A percentile compares a stretch with the other conserved stretches of the same genome.
These are phyloP conservation scores for Amanita rubescens DNA, from an alignment of 768 basidiomycete species.

Conservation along the genomic window DNA sequence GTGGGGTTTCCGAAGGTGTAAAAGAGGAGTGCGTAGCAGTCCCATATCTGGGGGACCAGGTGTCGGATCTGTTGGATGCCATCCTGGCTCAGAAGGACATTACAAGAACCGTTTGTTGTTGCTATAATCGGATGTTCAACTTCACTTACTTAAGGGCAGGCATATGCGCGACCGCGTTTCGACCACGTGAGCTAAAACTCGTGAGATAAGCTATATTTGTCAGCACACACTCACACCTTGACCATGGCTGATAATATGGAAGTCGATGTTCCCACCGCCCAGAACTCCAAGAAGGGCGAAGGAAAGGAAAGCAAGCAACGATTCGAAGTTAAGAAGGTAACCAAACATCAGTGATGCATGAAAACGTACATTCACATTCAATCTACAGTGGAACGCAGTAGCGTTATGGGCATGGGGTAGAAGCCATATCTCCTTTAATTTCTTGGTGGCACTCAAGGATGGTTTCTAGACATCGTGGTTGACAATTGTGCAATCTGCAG, in stretches of 20 bases:
- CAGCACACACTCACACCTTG: not conserved
- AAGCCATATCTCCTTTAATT: slow-evolving; percentile 16
- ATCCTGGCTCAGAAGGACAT: slow-evolving; percentile 17
- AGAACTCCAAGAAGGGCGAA: slow-evolving; percentile 49
- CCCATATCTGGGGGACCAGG: slow-evolving; percentile 58
- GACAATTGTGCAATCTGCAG: slow-evolving; percentile 99
- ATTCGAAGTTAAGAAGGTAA: slow-evolving; percentile 99
- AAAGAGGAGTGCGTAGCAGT: slow-evolving; percentile 49
- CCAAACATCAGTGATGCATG: slow-evolving; percentile 8
- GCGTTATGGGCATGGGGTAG: slow-evolving; percentile 98
- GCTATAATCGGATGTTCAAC: slow-evolving; percentile 17
- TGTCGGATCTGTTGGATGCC: slow-evolving; percentile 36
- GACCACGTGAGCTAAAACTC: slow-evolving; percentile 13
- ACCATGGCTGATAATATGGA: slow-evolving; percentile 59
- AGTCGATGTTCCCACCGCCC: slow-evolving; percentile 38
- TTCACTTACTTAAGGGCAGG: slow-evolving; percentile 21
- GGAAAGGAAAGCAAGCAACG: slow-evolving; percentile 56
- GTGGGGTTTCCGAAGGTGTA: slow-evolving; percentile 43
- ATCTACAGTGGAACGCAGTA: slow-evolving; percentile 91
- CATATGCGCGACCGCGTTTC: slow-evolving; percentile 17
- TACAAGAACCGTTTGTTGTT: slow-evolving; percentile 3
- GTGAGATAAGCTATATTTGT: not conserved
- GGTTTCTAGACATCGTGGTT: slow-evolving; percentile 80
- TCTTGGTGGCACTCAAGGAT: not conserved
- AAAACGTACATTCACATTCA: slow-evolving; percentile 5